Evolutionary conservation across 345 rosid genomes (phyloP).

Genomic region (Arabis hirsuta): DNA sequence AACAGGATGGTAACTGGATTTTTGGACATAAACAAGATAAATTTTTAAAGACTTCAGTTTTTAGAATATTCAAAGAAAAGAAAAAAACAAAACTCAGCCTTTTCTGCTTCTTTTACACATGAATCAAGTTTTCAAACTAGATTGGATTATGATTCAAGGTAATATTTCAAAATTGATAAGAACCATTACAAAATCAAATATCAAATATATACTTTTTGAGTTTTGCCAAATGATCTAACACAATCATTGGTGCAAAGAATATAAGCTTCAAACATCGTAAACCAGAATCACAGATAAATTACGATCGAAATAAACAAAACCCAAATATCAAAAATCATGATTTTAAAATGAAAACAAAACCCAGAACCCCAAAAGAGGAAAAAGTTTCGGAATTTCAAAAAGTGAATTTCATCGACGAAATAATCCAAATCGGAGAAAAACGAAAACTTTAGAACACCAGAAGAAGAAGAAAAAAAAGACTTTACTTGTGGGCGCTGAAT

Average conservation of each 20-base stretch:
- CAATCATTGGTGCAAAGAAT: too few relatives aligned
- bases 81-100: not conserved
- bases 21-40: not conserved
- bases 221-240: too few relatives aligned
- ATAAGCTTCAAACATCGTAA: not conserved
- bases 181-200: not conserved
- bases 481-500: conserved; percentile 93
- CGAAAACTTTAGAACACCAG: not conserved
- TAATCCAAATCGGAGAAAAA: not conserved
- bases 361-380: not conserved
- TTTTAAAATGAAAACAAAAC: conserved; percentile 2
- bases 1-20: conserved; percentile 89
- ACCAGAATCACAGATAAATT: not conserved
- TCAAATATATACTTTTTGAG: not conserved
- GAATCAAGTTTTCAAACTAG: not conserved
- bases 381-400: not conserved
- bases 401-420: not conserved
- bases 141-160: too few relatives aligned
- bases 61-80: too few relatives aligned
- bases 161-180: not conserved
- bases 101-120: not conserved
- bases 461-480: not conserved
- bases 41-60: too few relatives aligned
- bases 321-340: not conserved
- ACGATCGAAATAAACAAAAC: conserved; percentile 11